Evolutionary conservation across 139 green algal genomes (phyloP).

Genomic region (Volvox reticuliferus): DNA sequence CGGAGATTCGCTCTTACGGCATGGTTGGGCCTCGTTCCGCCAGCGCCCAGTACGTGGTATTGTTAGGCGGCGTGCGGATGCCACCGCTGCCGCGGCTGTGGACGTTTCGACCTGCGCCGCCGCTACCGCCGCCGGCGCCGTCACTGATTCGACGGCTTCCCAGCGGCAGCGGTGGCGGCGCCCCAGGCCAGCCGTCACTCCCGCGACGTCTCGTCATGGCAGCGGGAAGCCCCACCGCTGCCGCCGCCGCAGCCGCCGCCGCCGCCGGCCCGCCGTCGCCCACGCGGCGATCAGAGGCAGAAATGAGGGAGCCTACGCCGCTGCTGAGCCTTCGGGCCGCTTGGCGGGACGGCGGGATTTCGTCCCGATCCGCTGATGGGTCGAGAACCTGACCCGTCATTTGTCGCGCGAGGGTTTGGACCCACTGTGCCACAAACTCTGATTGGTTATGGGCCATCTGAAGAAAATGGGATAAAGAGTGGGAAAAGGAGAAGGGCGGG

Average conservation of each 20-base stretch:
- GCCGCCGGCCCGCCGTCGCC: not conserved
- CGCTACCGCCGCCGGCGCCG: not conserved
- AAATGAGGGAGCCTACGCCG: not conserved
- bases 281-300: not conserved
- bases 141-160: not conserved
- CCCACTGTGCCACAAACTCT: conserved; percentile 48
- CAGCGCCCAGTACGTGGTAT: not conserved
- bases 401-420: conserved; percentile 32
- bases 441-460: conserved; percentile 15
- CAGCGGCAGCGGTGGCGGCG: too few species aligned
- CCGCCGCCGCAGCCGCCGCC: not conserved
- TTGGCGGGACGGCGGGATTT: not conserved
- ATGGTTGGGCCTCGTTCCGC: not conserved
- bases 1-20: not conserved
- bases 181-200: not conserved
- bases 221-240: not conserved
- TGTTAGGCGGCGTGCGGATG: not conserved
- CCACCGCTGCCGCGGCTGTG: not conserved
- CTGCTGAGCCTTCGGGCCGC: not conserved
- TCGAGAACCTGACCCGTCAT: not conserved
- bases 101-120: not conserved
- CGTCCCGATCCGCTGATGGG: not conserved
- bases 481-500: too few species aligned
- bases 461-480: too few species aligned
- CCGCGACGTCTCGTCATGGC: not conserved